Evolutionary conservation across 1,139 yeast species (phyloP).

Genomic region (Sugiyamaella pinicola): DNA sequence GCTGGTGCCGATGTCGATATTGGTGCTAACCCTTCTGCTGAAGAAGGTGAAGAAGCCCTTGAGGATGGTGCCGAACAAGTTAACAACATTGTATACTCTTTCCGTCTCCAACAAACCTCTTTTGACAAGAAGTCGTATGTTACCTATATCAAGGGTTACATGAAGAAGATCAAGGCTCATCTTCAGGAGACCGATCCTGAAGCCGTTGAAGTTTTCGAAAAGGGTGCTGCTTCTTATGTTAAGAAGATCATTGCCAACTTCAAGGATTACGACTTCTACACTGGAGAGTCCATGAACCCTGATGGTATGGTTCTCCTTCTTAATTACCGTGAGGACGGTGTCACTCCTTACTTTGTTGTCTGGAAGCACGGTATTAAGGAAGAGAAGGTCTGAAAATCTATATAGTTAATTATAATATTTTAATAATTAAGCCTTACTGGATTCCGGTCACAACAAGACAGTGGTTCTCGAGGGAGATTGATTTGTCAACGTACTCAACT

Average conservation of each 20-base stretch:
- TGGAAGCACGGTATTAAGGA: constrained; percentile 98
- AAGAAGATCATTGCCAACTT: constrained; percentile 93
- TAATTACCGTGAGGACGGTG: constrained; percentile 99
- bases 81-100: constrained; percentile 97
- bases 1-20: constrained; percentile 89
- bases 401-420: neutral
- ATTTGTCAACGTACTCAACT: constrained; percentile 59
- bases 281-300: constrained; percentile 99
- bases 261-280: constrained; percentile 99
- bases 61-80: constrained; percentile 88
- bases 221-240: constrained; percentile 94
- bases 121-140: constrained; percentile 98
- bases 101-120: constrained; percentile 93
- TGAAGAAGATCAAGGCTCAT: constrained; percentile 90
- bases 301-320: constrained; percentile 96
- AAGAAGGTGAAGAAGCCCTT: constrained; percentile 74
- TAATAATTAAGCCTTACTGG: neutral
- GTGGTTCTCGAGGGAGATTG: constrained; percentile 70
- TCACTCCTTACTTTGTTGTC: constrained; percentile 94
- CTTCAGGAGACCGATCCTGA: constrained; percentile 90
- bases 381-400: constrained; percentile 70
- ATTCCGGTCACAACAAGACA: constrained; percentile 50
- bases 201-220: constrained; percentile 81
- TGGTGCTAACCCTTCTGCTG: constrained; percentile 99
- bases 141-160: constrained; percentile 96